Evolutionary conservation across 164 flowering plant genomes (phyloP), one percentile per base, ranked within the genome.

Genomic region (Paratinospora sagittata): DNA sequence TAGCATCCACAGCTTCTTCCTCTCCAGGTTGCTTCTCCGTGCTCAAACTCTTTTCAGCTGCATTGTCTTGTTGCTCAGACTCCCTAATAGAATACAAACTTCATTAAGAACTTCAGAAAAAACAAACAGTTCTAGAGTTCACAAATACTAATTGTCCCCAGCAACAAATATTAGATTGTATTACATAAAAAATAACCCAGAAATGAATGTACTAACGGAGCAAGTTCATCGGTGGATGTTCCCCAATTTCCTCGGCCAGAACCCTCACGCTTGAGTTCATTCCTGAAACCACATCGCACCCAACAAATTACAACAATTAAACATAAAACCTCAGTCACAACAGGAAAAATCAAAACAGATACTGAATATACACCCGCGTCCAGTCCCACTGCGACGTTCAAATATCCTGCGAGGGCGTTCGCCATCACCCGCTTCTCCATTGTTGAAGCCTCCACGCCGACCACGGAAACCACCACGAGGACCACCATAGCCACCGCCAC

Each of bases 181-280:
- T 27, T 3, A 49, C 34, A 30, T 30, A 30, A 4, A 41, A 41
- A 47, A 0, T 14, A 3, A 24, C 2, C 34, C 7, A 19, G 11
- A 30, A 14, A 36, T 3, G 23, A 24, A 65, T 37, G 5, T 21
- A 69, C 85, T 83, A 73, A 87, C 91, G 61, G 85, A 34, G 78
- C 76, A 72, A 81, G 71, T 43, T 85, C 90, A 81, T 88, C 92
- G 68, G 83, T 79, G 11, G 84, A 63, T 24, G 84, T 76, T 72
- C 92, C 92, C 92, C 92, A 88, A 39, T 88, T 85, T 13, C 86
- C 89, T 69, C 83, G 82, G 37, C 92, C 92, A 81, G 88, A 65
- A 21, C 90, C 92, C 0, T 86, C 90, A 52, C 88, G 88, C 67
- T 88, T 88, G 37, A 84, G 5, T 30, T 85, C 90, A 76, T 65